Conservation (phyloP, 2,329 filamentous ascomycete species). For the Colletotrichum magnum region DNA sequence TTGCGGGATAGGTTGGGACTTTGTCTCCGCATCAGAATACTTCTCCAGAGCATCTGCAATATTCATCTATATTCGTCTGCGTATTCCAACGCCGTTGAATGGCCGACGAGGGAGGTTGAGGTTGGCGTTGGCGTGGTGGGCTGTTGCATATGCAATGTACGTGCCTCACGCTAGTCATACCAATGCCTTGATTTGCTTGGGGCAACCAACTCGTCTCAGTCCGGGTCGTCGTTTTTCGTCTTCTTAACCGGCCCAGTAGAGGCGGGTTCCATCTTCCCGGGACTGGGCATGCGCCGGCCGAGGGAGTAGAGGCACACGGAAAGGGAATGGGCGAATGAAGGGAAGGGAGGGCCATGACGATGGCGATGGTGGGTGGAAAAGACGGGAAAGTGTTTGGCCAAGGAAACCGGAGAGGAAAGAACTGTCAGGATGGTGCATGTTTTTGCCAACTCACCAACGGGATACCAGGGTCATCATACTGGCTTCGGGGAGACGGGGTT, state of each 20-base stretch:
- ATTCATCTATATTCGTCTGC: too few species aligned
- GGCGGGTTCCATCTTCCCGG: slow-evolving; percentile 16
- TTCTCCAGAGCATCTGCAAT: background rate
- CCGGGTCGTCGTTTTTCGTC: background rate
- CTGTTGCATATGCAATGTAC: slow-evolving; percentile 3
- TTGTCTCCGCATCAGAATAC: too few species aligned
- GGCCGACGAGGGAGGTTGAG: background rate
- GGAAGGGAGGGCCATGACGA: background rate
- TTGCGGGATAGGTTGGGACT: too few species aligned
- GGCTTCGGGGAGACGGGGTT: background rate
- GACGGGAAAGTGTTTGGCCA: background rate
- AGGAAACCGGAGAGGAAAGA: background rate
- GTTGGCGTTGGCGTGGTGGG: too few species aligned
- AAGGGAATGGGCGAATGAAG: background rate
- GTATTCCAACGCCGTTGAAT: background rate
- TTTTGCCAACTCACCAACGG: background rate
- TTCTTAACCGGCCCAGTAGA: slow-evolving; percentile 12
- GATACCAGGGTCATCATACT: background rate
- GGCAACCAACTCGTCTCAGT: slow-evolving; percentile 3
- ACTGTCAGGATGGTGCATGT: background rate
- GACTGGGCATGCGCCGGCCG: slow-evolving; percentile 2
- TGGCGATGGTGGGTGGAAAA: background rate
- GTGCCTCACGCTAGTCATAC: background rate
- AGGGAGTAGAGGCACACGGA: slow-evolving; percentile 1
- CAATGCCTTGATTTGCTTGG: background rate